phyloP scores from a whole-genome alignment of 768 basidiomycete genomes.

The Calvatia gigantea region DNA sequence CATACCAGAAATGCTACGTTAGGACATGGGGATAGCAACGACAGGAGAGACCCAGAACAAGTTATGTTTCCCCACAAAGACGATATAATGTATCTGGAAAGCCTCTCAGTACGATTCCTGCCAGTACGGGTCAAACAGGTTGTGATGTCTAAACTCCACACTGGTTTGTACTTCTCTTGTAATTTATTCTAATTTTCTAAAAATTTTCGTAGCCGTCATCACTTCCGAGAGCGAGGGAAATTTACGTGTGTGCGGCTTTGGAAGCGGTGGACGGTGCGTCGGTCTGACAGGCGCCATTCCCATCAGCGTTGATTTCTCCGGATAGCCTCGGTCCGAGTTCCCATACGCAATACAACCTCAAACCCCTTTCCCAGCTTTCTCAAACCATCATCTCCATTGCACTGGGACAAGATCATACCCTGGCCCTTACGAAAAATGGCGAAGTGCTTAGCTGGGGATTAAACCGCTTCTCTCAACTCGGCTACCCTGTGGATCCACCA shows the following conservation, averaged over 20 bases:
- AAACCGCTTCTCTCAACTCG: conserved; percentile 86
- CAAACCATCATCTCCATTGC: conserved; percentile 65
- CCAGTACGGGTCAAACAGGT: conserved; percentile 63
- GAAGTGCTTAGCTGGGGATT: conserved; percentile 90
- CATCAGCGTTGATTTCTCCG: neutral
- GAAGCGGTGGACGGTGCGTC: conserved; percentile 77
- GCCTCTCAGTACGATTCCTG: conserved; percentile 49
- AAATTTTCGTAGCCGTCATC: conserved; percentile 44
- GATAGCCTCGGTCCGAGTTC: conserved; percentile 67
- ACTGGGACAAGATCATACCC: conserved; percentile 91
- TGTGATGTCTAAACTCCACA: conserved; percentile 86
- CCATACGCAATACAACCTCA: conserved; percentile 76
- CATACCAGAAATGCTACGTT: conserved; percentile 73
- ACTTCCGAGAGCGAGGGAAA: conserved; percentile 75
- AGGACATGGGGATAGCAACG: conserved; percentile 78
- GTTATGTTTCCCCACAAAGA: conserved; percentile 49
- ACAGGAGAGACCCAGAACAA: conserved; percentile 76
- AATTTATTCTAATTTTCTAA: neutral
- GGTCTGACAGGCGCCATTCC: neutral
- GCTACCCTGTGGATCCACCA: conserved; percentile 70
- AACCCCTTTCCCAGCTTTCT: conserved; percentile 54
- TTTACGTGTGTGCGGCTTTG: conserved; percentile 85
- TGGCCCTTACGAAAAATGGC: conserved; percentile 76
- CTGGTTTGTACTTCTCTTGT: conserved; percentile 40
- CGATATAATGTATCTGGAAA: conserved; percentile 20